Evolutionary conservation across 2,329 filamentous ascomycete genomes (phyloP).

Genomic region (Hypoxylon sp.): DNA sequence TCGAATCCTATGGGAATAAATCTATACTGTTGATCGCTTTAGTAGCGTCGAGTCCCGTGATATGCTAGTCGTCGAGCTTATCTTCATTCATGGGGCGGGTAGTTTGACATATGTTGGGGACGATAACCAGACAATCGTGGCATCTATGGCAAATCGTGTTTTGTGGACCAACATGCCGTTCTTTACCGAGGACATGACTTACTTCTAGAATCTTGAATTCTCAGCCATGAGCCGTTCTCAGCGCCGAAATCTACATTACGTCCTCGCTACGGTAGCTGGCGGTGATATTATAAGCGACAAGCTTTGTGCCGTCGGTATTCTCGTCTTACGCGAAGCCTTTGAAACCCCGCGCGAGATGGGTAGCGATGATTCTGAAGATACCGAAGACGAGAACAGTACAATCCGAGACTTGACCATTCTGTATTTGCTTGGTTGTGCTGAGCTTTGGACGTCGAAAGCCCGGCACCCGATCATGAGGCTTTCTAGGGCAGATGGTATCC

Average conservation of each 20-base stretch:
- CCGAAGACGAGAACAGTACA: conserved; percentile 22
- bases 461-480: conserved; percentile 20
- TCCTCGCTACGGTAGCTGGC: conserved; percentile 24
- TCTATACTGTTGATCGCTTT: conserved; percentile 23
- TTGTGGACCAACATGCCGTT: conserved; percentile 24
- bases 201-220: conserved; percentile 20
- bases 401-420: conserved; percentile 15
- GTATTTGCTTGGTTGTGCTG: conserved; percentile 19
- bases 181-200: conserved; percentile 24
- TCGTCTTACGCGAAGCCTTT: conserved; percentile 21
- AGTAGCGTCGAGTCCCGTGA: neutral
- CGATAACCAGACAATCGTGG: conserved; percentile 10
- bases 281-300: conserved; percentile 18
- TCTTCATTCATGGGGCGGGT: conserved; percentile 13
- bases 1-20: conserved; percentile 18
- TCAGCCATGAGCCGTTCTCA: conserved; percentile 18
- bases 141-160: conserved; percentile 12
- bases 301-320: conserved; percentile 20
- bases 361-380: conserved; percentile 13
- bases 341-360: conserved; percentile 24
- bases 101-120: conserved; percentile 15
- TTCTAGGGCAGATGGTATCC: no score
- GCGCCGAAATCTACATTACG: conserved; percentile 19
- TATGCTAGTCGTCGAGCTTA: conserved; percentile 19
- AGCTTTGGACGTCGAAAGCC: conserved; percentile 22